Evolutionary conservation across 148 eudicot genomes (phyloP).

Genomic region (Euryodendron excelsum): DNA sequence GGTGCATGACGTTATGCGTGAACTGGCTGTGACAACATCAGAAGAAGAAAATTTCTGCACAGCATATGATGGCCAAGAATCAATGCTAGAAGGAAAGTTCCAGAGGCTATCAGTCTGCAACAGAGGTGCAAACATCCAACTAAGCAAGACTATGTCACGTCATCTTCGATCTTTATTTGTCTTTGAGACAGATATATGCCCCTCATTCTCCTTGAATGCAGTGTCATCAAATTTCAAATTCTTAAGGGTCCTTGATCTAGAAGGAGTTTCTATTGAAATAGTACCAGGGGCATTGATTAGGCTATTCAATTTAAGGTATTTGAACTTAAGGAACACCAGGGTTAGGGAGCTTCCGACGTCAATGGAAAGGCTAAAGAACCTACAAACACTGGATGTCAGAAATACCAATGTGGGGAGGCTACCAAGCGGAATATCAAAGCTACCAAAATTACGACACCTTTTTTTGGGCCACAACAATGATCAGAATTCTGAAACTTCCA

Average conservation of each 20-base stretch:
- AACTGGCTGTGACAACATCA: conserved; percentile 27
- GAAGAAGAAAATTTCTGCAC: conserved; percentile 31
- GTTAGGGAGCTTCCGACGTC: conserved; percentile 29
- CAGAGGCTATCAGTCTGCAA: conserved; percentile 24
- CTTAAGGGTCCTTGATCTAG: conserved; percentile 30
- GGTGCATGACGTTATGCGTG: conserved; percentile 39
- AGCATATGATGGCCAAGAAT: conserved; percentile 20
- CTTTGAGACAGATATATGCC: conserved; percentile 18
- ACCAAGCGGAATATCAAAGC: conserved; percentile 23
- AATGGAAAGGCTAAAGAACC: conserved; percentile 25
- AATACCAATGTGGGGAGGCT: conserved; percentile 21
- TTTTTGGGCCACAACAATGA: conserved; percentile 15
- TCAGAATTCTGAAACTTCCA: neutral
- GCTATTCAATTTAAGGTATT: conserved; percentile 30
- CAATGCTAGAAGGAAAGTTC: conserved; percentile 15
- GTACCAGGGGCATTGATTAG: conserved; percentile 20
- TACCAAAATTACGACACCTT: conserved; percentile 31
- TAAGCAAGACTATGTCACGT: conserved; percentile 16
- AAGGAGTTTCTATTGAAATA: conserved; percentile 20
- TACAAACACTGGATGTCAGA: conserved; percentile 35
- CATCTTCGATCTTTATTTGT: conserved; percentile 35
- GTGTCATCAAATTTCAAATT: conserved; percentile 26
- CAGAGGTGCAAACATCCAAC: conserved; percentile 20
- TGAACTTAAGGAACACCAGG: conserved; percentile 31
- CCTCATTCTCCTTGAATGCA: conserved; percentile 20